A percentile compares a stretch with the other conserved stretches of the same genome.
These are phyloP conservation scores for Nasturtium officinale DNA, from an alignment of 345 rosid genomes.

Conservation along the genomic window DNA sequence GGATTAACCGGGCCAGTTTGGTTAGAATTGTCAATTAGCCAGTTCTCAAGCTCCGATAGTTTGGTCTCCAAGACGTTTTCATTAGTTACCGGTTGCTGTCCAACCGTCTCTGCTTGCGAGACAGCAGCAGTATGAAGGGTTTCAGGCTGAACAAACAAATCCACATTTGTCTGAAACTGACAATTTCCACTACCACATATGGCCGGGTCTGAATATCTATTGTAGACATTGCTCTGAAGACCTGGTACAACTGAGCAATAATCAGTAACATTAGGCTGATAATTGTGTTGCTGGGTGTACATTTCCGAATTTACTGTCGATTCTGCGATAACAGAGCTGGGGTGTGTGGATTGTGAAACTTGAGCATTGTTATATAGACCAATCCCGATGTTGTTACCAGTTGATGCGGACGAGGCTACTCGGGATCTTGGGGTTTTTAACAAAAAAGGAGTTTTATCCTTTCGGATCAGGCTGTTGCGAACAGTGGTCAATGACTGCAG, in stretches of 20 bases:
- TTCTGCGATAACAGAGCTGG: slow-evolving; percentile 17
- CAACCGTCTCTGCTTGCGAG: slow-evolving; percentile 14
- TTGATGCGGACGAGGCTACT: slow-evolving; percentile 30
- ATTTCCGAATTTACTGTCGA: neutral
- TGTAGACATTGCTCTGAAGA: slow-evolving; percentile 20
- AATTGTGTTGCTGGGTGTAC: slow-evolving; percentile 25
- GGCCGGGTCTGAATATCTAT: slow-evolving; percentile 17
- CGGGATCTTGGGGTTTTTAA: slow-evolving; percentile 37
- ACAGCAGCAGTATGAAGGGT: neutral
- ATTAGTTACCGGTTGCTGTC: slow-evolving; percentile 27
- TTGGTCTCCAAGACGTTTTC: slow-evolving; percentile 33
- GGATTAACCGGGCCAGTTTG: slow-evolving; percentile 22
- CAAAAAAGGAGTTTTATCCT: slow-evolving; percentile 42
- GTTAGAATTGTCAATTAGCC: slow-evolving; percentile 42
- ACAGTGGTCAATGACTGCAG: slow-evolving; percentile 41
- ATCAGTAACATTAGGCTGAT: slow-evolving; percentile 4
- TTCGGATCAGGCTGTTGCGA: slow-evolving; percentile 39
- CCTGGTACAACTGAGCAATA: slow-evolving; percentile 1
- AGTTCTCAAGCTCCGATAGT: slow-evolving; percentile 37
- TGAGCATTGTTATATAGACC: slow-evolving; percentile 3
- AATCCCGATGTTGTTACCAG: slow-evolving; percentile 8
- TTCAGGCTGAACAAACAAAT: slow-evolving; percentile 5
- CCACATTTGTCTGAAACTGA: slow-evolving; percentile 30
- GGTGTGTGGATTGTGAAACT: slow-evolving; percentile 25
- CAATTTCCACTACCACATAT: neutral